Conservation (phyloP, 495 filamentous ascomycete species). For the Hyaloscypha finlandica region DNA sequence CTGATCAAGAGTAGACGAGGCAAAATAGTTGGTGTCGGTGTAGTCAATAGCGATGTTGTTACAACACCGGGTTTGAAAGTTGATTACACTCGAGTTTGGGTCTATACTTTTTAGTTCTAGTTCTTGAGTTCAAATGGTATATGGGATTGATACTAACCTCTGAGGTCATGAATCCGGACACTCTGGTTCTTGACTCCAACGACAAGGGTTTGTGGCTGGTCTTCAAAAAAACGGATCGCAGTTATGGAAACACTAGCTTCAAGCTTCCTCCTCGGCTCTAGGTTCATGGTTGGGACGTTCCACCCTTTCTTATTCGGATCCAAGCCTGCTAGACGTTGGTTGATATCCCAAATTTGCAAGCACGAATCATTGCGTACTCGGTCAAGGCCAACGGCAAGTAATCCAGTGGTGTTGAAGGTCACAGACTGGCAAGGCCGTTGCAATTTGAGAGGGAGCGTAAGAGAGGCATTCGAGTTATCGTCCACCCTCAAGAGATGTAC, state of each 20-base stretch:
- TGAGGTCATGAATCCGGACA: slow-evolving; percentile 84
- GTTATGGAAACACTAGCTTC: slow-evolving; percentile 85
- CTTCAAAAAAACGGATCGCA: slow-evolving; percentile 87
- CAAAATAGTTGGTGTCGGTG: slow-evolving; percentile 90
- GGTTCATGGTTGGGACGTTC: slow-evolving; percentile 26
- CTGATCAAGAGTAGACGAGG: slow-evolving; percentile 71
- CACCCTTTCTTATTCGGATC: slow-evolving; percentile 35
- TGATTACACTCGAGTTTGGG: slow-evolving; percentile 53
- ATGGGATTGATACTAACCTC: slow-evolving; percentile 56
- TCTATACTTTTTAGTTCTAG: slow-evolving; percentile 40
- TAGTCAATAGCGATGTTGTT: slow-evolving; percentile 91
- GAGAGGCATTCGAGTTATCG: slow-evolving; percentile 59
- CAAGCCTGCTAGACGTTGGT: slow-evolving; percentile 58
- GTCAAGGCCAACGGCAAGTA: slow-evolving; percentile 86
- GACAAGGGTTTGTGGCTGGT: slow-evolving; percentile 80
- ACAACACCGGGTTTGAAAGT: slow-evolving; percentile 78
- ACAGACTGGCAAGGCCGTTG: slow-evolving; percentile 89
- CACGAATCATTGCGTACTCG: slow-evolving; percentile 90
- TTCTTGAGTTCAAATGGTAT: neutral
- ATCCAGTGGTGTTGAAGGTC: slow-evolving; percentile 76
- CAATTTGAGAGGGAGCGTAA: slow-evolving; percentile 79
- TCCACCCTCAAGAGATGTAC: slow-evolving; percentile 80
- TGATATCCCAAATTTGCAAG: slow-evolving; percentile 92
- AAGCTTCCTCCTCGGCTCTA: slow-evolving; percentile 61
- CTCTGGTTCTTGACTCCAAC: slow-evolving; percentile 83